Percentiles rank a stretch among this genome's conserved stretches.
These are phyloP conservation scores for Hemileia vastatrix DNA, from an alignment of 1,284 basidiomycete species.

Conservation along the genomic window DNA sequence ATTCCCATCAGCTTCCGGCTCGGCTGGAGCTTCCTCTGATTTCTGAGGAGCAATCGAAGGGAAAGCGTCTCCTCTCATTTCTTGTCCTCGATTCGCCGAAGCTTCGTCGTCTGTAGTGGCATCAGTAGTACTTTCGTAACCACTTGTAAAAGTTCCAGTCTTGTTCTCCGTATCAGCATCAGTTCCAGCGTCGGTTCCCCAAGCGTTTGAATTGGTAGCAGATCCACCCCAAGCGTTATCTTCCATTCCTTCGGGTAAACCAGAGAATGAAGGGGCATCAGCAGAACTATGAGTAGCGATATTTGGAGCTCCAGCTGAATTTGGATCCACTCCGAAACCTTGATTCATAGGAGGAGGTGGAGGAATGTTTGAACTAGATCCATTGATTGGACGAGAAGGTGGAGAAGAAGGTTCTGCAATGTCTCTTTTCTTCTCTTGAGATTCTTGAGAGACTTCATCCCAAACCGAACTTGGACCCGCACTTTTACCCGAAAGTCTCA, in stretches of 20 bases:
- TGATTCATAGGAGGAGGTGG: conserved; percentile 30
- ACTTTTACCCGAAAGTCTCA: conserved; percentile 32
- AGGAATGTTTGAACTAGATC: not conserved
- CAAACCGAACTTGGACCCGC: conserved; percentile 33
- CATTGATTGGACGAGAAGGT: conserved; percentile 24
- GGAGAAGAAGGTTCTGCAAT: conserved; percentile 29
- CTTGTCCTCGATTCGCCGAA: conserved; percentile 12
- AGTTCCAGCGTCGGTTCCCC: not conserved
- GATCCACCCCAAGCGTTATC: conserved; percentile 33
- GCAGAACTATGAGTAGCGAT: conserved; percentile 37
- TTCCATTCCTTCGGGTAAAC: conserved; percentile 36
- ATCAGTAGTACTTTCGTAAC: conserved; percentile 7
- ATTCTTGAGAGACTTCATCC: conserved; percentile 33
- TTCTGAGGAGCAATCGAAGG: conserved; percentile 24
- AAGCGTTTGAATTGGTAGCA: not conserved
- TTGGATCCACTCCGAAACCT: conserved; percentile 33
- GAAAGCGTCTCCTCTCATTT: conserved; percentile 26
- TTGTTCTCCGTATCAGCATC: not conserved
- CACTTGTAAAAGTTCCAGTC: conserved; percentile 2
- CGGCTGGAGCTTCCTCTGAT: conserved; percentile 7
- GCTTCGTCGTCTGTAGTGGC: conserved; percentile 15
- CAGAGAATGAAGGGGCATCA: conserved; percentile 31
- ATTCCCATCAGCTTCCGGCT: conserved; percentile 9
- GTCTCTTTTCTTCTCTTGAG: conserved; percentile 26
- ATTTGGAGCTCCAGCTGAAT: conserved; percentile 36